A percentile compares a stretch with the other conserved stretches of the same genome.
Conservation (phyloP, 2,329 filamentous ascomycete genomes). For the Aspergillus felis region DNA sequence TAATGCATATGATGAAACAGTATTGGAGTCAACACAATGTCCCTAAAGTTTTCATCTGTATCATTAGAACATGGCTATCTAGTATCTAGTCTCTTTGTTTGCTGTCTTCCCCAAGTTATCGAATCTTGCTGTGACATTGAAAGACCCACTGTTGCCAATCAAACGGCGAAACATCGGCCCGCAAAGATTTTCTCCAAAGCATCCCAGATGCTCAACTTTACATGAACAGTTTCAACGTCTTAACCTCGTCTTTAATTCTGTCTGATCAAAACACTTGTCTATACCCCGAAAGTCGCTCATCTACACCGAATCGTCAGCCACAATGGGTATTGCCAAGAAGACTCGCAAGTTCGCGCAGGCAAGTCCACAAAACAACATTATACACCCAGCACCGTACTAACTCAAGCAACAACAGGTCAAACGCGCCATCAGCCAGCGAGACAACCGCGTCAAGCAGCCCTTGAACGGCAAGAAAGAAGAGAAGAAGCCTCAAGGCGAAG, state of each 20-base stretch:
- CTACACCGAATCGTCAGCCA: not conserved
- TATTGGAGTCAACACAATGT: not conserved
- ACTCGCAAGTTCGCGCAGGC: slow-evolving; percentile 86
- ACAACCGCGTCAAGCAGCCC: slow-evolving; percentile 19
- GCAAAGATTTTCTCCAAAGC: not conserved
- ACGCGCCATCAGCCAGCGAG: slow-evolving; percentile 18
- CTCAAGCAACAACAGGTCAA: slow-evolving; percentile 12
- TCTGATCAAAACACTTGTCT: not conserved
- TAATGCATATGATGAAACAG: not conserved
- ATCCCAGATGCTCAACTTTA: not conserved
- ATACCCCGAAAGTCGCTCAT: not conserved
- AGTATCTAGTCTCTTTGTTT: not conserved
- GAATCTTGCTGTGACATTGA: not conserved
- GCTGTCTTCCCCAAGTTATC: not conserved
- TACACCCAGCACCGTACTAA: slow-evolving; percentile 37
- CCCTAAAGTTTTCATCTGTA: not conserved
- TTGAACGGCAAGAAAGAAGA: slow-evolving; percentile 8
- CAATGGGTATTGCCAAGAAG: slow-evolving; percentile 87
- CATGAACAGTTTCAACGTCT: not conserved
- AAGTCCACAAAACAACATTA: slow-evolving; percentile 60
- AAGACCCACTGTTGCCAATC: not conserved
- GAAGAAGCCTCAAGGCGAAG: slow-evolving; percentile 12
- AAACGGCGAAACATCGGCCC: not conserved
- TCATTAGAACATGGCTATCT: no score
- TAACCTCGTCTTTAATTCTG: not conserved